phyloP scores from a whole-genome alignment of 2,329 filamentous ascomycete genomes.

The Fusarium transvaalense region DNA sequence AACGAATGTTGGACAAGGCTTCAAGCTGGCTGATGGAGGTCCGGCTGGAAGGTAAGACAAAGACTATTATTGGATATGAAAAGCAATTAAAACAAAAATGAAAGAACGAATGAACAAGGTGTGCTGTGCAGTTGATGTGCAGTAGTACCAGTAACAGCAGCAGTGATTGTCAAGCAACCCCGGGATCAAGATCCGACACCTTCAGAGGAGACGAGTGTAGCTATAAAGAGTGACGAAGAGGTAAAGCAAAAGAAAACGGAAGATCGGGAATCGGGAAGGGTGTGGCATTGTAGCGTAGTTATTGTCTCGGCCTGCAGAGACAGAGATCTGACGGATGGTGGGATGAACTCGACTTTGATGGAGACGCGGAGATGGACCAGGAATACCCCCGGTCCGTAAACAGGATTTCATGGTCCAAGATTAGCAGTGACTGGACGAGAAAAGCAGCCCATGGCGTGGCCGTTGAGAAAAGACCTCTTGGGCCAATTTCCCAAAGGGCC shows the following conservation, averaged over 20 bases:
- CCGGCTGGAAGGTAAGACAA: conserved; percentile 34
- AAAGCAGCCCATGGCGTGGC: conserved; percentile 41
- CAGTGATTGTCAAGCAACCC: conserved; percentile 16
- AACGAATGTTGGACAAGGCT: neutral
- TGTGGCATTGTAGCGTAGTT: conserved; percentile 37
- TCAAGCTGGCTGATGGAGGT: conserved; percentile 23
- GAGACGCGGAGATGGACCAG: conserved; percentile 42
- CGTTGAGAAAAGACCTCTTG: conserved; percentile 34
- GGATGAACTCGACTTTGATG: conserved; percentile 19
- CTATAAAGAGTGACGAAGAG: conserved; percentile 17
- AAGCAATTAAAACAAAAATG: conserved; percentile 27
- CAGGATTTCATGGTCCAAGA: conserved; percentile 8
- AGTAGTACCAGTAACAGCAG: conserved; percentile 25
- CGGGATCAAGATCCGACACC: conserved; percentile 19
- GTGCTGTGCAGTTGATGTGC: conserved; percentile 17
- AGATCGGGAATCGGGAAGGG: conserved; percentile 24
- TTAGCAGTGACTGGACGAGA: conserved; percentile 44
- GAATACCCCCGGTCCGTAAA: conserved; percentile 38
- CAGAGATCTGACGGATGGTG: conserved; percentile 43
- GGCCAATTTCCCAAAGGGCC: conserved; percentile 46
- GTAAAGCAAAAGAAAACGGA: conserved; percentile 15
- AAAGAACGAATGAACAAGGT: conserved; percentile 22
- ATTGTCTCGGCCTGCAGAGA: conserved; percentile 28
- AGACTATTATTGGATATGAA: conserved; percentile 8
- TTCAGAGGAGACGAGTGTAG: conserved; percentile 19